Evolutionary conservation across 495 filamentous ascomycete species (phyloP), one percentile per base, ranked within the genome.

Genomic region (Trichocladium antarcticum): DNA sequence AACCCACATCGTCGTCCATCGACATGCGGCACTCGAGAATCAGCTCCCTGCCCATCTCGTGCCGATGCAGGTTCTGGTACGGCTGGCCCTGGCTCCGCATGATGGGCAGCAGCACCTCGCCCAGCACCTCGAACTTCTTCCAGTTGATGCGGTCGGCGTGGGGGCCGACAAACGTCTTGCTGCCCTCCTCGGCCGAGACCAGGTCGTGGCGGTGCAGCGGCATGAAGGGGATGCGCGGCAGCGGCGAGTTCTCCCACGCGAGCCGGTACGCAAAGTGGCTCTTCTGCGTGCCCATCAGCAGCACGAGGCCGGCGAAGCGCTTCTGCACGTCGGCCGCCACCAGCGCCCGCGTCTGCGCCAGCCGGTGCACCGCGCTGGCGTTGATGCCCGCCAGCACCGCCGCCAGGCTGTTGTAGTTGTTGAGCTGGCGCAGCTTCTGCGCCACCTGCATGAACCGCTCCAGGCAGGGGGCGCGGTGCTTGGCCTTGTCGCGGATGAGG

Each of bases 81-180:
- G 90, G 83, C 36, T 78, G 82, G 29, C 82, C 82, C 68, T 96
- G 92, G 62, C 88, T 94, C 64, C 80, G 81, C 72, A 94, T 88
- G 32, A 98, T 83, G 5, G 85, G 83, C 44, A 94, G 74, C 42
- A 98, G 76, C 20, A 95, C 84, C 49, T 96, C 89, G 5, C 88
- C 87, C 69, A 97, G 82, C 16, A 98, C 83, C 69, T 97, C 89
- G 56, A 97, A 97, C 59, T 98, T 98, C 69, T 84, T 88, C 92
- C 92, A 98, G 60, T 96, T 97, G 59, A 98, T 87, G 35, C 85
- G 74, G 49, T 84, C 80, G 15, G 71, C 74, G 49, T 83, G 79
- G 19, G 83, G 76, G 17, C 81, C 82, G 9, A 95, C 71, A 60
- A 93, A 89, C 11, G 92, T 97, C 51, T 76, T 75, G 63, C 92